Base-by-base conservation (phyloP, 108 stramenopile species). In the Fragilaria crotonensis region DNA sequence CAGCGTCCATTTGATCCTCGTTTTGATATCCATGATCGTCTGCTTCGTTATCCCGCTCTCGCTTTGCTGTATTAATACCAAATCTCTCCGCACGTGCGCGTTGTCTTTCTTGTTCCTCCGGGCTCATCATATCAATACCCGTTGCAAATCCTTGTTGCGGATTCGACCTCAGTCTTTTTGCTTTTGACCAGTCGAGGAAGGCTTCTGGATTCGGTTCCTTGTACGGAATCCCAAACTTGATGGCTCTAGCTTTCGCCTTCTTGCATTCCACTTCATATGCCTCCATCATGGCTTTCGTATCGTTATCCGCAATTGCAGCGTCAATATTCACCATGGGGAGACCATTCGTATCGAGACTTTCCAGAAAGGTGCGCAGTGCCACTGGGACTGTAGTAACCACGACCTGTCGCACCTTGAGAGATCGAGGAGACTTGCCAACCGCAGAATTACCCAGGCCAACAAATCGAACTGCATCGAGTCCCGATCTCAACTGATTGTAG, bases 191-290 rank as follows among this genome's bases (percentile, higher is more conserved):
- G 52, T 76, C 76, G 28, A 86, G 56, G 52, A 84, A 85, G 23
- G 82, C 78, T 52, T 77, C 73, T 11, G 78, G 59, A 9, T 64
- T 50, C 19, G 85, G 85, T 31, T 77, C 71, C 52, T 83, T 75
- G 68, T 87, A 90, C 46, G 76, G 65, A 32, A 76, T 77, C 1
- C 85, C 85, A 69, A 84, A 90, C 56, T 90, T 90, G 20, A 67
- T 66, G 25, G 89, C 89, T 1, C 89, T 59, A 11, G 76, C 72
- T n/a, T 68, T 63, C 7, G 78, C 76, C 62, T 83, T 85, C 18
- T 33, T 41, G 48, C 89, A 80, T 62, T 90, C 85, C 53, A 76
- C 67, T 49, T 83, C 70, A 57, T 86, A 90, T 33, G 84, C 89
- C 29, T 63, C 61, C 66, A 82, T 58, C 9, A 83, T 50, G 22